Evolutionary conservation across 768 basidiomycete genomes (phyloP).

Genomic region (Ephemerocybe angulata): DNA sequence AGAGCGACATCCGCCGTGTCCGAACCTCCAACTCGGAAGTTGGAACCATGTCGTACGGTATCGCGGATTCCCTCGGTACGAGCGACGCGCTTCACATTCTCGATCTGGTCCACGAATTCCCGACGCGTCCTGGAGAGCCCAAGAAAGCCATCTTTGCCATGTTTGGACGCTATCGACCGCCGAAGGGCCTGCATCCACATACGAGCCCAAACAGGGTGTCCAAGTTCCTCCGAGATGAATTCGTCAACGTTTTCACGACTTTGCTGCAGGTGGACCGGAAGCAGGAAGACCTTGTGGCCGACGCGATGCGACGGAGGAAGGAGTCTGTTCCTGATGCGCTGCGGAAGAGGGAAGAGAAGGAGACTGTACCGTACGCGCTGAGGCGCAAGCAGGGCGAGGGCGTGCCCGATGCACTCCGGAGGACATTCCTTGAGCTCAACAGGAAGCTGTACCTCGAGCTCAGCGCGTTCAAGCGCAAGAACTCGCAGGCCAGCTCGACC

Average conservation of each 20-base stretch:
- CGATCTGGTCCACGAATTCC: slow-evolving; percentile 87
- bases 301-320: slow-evolving; percentile 82
- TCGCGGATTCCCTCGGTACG: slow-evolving; percentile 85
- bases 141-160: slow-evolving; percentile 93
- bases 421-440: slow-evolving; percentile 87
- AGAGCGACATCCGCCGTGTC: slow-evolving; percentile 84
- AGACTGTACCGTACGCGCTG: too few species aligned
- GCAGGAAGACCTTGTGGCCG: slow-evolving; percentile 50
- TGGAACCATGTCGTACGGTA: slow-evolving; percentile 92
- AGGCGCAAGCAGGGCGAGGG: slow-evolving; percentile 41
- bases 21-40: slow-evolving; percentile 88
- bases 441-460: slow-evolving; percentile 72
- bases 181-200: slow-evolving; percentile 36
- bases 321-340: too few species aligned
- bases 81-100: slow-evolving; percentile 82
- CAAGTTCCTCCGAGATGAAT: slow-evolving; percentile 82
- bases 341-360: too few species aligned
- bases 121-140: slow-evolving; percentile 44
- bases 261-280: slow-evolving; percentile 49
- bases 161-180: slow-evolving; percentile 75
- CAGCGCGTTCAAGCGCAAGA: slow-evolving; percentile 57
- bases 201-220: slow-evolving; percentile 65
- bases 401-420: slow-evolving; percentile 72
- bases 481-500: slow-evolving; percentile 60
- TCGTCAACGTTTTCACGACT: slow-evolving; percentile 55